phyloP scores from a whole-genome alignment of 352 stramenopile species.

The Pythium angustatum region DNA sequence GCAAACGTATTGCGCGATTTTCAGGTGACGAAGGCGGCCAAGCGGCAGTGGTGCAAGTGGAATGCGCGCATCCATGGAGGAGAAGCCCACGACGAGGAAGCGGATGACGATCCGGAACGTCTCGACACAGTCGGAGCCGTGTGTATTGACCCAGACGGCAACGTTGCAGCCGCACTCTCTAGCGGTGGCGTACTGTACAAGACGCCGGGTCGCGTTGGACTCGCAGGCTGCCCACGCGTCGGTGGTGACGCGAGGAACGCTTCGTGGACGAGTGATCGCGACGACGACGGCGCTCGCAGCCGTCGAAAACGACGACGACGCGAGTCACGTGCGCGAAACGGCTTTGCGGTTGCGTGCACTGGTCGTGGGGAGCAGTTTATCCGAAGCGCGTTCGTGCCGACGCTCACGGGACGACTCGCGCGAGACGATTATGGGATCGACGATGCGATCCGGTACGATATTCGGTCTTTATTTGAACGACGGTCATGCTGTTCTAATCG shows the following conservation, averaged over 20 bases:
- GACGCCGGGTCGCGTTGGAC: slow-evolving; percentile 57
- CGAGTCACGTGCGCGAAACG: slow-evolving; percentile 21
- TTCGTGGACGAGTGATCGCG: slow-evolving; percentile 19
- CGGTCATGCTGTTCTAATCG: slow-evolving; percentile 9
- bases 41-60: slow-evolving; percentile 53
- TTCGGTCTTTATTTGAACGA: background rate
- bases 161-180: slow-evolving; percentile 59
- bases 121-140: slow-evolving; percentile 69
- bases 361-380: slow-evolving; percentile 75
- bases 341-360: slow-evolving; percentile 55
- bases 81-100: background rate
- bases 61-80: slow-evolving; percentile 15
- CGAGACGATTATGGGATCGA: slow-evolving; percentile 28
- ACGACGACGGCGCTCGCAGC: background rate
- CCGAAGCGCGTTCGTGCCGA: slow-evolving; percentile 39
- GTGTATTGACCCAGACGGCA: slow-evolving; percentile 53
- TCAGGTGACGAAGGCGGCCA: slow-evolving; percentile 39
- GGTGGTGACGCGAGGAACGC: slow-evolving; percentile 53
- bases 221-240: slow-evolving; percentile 65
- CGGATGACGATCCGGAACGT: slow-evolving; percentile 19
- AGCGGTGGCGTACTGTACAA: slow-evolving; percentile 74
- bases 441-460: slow-evolving; percentile 5
- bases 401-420: slow-evolving; percentile 37
- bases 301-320: background rate
- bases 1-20: slow-evolving; percentile 31